Base-by-base conservation (phyloP, 2,329 filamentous ascomycete species). In the Neocucurbitaria cava region DNA sequence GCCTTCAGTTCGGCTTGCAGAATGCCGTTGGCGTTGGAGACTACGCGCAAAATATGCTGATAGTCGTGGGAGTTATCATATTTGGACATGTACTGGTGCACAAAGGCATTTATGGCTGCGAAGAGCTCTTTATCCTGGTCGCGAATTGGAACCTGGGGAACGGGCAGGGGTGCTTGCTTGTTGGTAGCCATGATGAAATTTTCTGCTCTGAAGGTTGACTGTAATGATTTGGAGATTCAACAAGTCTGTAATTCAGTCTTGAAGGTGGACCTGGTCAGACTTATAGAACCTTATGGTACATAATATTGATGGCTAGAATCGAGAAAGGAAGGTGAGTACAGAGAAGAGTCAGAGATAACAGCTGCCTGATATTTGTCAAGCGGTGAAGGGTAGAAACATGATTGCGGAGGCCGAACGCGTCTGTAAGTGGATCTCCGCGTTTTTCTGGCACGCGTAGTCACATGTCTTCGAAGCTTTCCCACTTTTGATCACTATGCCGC, bases 51-150 rank as follows among this genome's bases (percentile, higher is more conserved):
- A 68, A 96, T 90, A 75, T 97, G 93, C 52, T 85, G 81, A 80
- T 91, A 96, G 79, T 96, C 91, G 79, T 97, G 93, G 1, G 91
- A 96, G 46, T 87, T 87, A 77, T 97, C 93, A 48, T 76, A 68
- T 5, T 68, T 64, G n/a, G 69, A 72, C 74, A 76, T 76, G 58
- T 76, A 76, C 7, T 60, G 52, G 49, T 73, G 45, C 3, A 75
- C 73, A 30, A 68, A 74, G 8, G 52, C 38, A 40, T 72, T 72
- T 49, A 76, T 61, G 11, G 63, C 66, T 7, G 48, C 54, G 57
- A 76, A 66, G 41, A 76, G 68, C 0, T 46, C 40, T 21, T 54
- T 54, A 21, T 70, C 49, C 20, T 58, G 46, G 3, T 56, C 36
- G 1, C 36, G 33, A 20, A 75, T 64, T n/a, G 70, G 63, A 1